Conservation (phyloP, 2,329 filamentous ascomycete species). For the Cladobotryum protrusum region DNA sequence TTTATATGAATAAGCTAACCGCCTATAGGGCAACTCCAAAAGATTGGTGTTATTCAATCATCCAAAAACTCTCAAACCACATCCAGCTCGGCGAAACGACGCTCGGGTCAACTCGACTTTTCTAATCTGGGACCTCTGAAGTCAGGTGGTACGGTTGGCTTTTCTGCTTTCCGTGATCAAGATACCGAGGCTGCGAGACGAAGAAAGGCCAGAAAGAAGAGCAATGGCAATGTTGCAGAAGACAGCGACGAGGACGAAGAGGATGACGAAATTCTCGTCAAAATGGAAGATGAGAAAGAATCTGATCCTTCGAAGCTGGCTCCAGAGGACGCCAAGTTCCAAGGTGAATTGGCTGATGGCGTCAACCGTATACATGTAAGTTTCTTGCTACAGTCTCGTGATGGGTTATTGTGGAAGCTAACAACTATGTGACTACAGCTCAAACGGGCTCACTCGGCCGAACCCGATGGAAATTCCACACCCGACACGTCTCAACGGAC, state of each 20-base stretch:
- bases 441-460: conserved; percentile 72
- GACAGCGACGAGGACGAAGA: conserved; percentile 76
- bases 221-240: conserved; percentile 59
- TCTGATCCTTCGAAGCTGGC: conserved; percentile 49
- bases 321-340: conserved; percentile 65
- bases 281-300: conserved; percentile 62
- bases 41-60: conserved; percentile 81
- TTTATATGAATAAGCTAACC: conserved; percentile 15
- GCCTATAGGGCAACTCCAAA: conserved; percentile 75
- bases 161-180: conserved; percentile 77
- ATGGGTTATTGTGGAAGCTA: background rate
- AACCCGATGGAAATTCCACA: conserved; percentile 47
- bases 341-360: conserved; percentile 71
- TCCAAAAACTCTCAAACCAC: conserved; percentile 59
- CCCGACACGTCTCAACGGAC: conserved; percentile 29
- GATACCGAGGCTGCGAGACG: conserved; percentile 50
- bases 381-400: conserved; percentile 4
- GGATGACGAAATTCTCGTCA: conserved; percentile 52
- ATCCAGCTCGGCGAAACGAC: conserved; percentile 61
- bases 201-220: conserved; percentile 54
- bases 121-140: conserved; percentile 79
- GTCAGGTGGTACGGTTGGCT: conserved; percentile 80
- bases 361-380: conserved; percentile 75
- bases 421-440: conserved; percentile 45
- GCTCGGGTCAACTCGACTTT: conserved; percentile 79